A percentile compares a stretch with the other conserved stretches of the same genome.
phyloP scores from a whole-genome alignment of 2,329 filamentous ascomycete genomes.

The Monilinia polystroma region DNA sequence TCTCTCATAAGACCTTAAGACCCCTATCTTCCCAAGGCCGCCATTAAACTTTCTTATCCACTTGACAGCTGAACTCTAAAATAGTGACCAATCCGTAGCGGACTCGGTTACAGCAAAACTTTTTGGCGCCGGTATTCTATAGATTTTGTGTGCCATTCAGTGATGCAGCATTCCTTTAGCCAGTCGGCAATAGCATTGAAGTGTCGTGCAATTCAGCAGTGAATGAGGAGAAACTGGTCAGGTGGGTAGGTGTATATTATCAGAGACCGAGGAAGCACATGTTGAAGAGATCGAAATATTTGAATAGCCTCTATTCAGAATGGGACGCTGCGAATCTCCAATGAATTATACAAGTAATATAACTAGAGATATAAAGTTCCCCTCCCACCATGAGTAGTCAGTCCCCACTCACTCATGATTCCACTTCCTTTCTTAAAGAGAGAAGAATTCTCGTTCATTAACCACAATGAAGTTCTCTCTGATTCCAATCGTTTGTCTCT shows the following conservation, averaged over 20 bases:
- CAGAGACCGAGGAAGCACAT: slow-evolving; percentile 2
- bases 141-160: neutral
- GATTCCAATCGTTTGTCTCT: neutral
- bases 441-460: too few species aligned
- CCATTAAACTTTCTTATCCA: neutral
- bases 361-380: neutral
- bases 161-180: neutral
- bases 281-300: neutral
- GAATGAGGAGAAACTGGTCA: neutral
- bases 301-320: neutral
- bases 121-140: neutral
- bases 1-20: neutral
- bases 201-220: neutral
- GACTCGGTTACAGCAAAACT: neutral
- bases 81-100: neutral
- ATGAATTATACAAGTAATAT: neutral
- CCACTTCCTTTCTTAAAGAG: neutral
- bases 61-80: neutral
- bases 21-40: neutral
- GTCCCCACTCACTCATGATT: neutral
- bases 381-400: neutral
- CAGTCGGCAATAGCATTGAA: neutral
- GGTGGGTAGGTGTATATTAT: neutral
- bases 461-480: slow-evolving; percentile 18
- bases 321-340: neutral